Evolutionary conservation across 176 grass and related monocot genomes (phyloP), one percentile per base, ranked within the genome.

Genomic region (Triticum urartu): DNA sequence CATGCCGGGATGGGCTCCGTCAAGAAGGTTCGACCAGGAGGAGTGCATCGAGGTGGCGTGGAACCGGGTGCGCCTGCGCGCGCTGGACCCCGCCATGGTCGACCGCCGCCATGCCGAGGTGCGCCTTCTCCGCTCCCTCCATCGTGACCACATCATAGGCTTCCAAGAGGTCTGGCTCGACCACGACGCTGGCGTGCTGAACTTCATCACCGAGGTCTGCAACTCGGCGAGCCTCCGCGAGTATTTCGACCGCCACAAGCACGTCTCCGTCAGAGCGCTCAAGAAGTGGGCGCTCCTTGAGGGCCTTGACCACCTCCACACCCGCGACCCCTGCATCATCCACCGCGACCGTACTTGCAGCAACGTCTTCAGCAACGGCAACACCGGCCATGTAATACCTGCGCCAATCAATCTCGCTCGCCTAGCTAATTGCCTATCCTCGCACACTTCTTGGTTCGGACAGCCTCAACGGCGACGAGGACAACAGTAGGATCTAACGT

Each of bases 331-430:
- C 4, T 98, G 97, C 86, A 93, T 98, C 88, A 98, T 98, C 81
- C 97, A 99, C 80, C 92, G 92, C n/a, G 92, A 99, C 56, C 90
- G 96, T 80, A 99, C 96, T 66, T 99, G 97, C 85, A 95, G 93
- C 81, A 98, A 98, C 81, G 89, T 98, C 28, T 98, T 98, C 92
- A 98, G 95, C 90, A 98, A 98, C 68, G 97, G 97, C 84, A 98
- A 98, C 87, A 86, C 89, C 17, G 97, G 97, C n/a, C 88, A 98
- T 92, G 96, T 98, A 59, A 59, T 39, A 30, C 28, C 48, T 17
- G 48, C 48, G 48, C 7, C 7, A 6, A 9, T 39, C 69, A 5
- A 9, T 42, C 28, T 17, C 21, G 11, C 3, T 48, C 12, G 48
- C 48, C 58, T 7, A 1, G 38, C 7, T 0, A 60, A n/a, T 24